Percentiles rank a stretch among this genome's conserved stretches.
Evolutionary conservation across 2,329 filamentous ascomycete genomes (phyloP).

Genomic region (Colletotrichum lentis): DNA sequence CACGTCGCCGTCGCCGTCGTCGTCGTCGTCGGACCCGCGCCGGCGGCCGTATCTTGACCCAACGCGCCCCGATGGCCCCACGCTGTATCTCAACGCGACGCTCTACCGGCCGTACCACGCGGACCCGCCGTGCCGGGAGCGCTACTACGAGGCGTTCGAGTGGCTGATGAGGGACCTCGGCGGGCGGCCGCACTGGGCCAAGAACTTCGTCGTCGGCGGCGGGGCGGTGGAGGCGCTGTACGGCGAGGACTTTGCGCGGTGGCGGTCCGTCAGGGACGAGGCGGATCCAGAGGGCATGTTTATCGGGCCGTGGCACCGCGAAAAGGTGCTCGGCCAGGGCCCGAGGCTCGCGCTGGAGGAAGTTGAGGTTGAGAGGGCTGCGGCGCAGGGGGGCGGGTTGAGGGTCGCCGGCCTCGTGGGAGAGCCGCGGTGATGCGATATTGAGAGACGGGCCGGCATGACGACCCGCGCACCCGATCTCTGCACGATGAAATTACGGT

Average conservation of each 20-base stretch:
- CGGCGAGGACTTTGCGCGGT: conserved; percentile 70
- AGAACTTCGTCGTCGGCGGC: conserved; percentile 75
- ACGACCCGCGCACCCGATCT: neutral
- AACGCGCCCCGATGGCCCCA: conserved; percentile 72
- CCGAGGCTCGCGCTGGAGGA: conserved; percentile 50
- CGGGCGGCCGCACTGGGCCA: conserved; percentile 88
- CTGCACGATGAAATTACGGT: neutral
- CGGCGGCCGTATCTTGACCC: conserved; percentile 70
- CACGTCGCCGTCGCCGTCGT: conserved; percentile 60
- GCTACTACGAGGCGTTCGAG: conserved; percentile 91
- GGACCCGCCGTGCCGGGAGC: conserved; percentile 77
- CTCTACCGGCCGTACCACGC: conserved; percentile 82
- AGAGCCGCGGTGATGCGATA: neutral
- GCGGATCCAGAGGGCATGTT: conserved; percentile 87
- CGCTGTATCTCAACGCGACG: conserved; percentile 88
- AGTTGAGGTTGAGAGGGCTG: conserved; percentile 42
- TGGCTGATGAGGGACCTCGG: conserved; percentile 88
- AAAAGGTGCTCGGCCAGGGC: conserved; percentile 63
- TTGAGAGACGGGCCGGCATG: neutral
- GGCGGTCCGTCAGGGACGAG: conserved; percentile 72
- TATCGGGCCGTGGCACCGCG: conserved; percentile 87
- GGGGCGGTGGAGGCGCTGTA: conserved; percentile 72
- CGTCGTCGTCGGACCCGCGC: conserved; percentile 36
- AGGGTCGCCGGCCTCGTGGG: conserved; percentile 6
- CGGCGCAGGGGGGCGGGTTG: conserved; percentile 25